Evolutionary conservation across 495 filamentous ascomycete genomes (phyloP).

Genomic region (Penicillium ochrochloron): DNA sequence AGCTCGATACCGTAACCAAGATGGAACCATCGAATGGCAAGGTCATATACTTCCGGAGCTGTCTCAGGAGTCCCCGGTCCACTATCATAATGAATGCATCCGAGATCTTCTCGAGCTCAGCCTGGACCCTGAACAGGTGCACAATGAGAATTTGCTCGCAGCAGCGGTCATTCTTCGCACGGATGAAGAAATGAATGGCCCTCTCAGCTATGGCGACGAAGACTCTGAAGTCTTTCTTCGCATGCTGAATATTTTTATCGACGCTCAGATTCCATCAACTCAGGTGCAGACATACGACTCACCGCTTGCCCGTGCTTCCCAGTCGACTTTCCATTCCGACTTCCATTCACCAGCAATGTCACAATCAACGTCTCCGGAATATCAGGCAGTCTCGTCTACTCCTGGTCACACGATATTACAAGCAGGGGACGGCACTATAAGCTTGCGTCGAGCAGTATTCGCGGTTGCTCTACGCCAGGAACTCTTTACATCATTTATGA

Average conservation of each 20-base stretch:
- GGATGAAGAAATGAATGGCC: background rate
- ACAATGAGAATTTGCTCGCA: background rate
- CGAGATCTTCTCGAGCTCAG: background rate
- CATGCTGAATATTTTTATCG: constrained; percentile 1
- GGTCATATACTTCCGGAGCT: background rate
- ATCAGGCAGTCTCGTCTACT: background rate
- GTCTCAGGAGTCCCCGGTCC: background rate
- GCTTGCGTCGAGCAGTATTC: background rate
- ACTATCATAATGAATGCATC: constrained; percentile 3
- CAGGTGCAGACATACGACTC: background rate
- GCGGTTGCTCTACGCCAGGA: background rate
- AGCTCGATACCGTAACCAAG: background rate
- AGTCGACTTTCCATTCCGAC: background rate
- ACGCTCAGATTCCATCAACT: constrained; percentile 1
- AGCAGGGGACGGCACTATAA: background rate
- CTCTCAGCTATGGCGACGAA: background rate
- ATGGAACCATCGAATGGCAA: constrained; percentile 5
- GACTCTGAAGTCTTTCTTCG: constrained; percentile 2
- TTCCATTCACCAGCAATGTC: background rate
- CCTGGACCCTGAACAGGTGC: background rate
- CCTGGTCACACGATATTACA: background rate
- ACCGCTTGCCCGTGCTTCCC: background rate
- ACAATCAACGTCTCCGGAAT: background rate
- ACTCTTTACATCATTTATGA: constrained; percentile 2
- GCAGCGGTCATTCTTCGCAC: constrained; percentile 1